Percentiles rank a stretch among this genome's conserved stretches.
phyloP scores from a whole-genome alignment of 441 rosid species.

The Croton laevigatus region DNA sequence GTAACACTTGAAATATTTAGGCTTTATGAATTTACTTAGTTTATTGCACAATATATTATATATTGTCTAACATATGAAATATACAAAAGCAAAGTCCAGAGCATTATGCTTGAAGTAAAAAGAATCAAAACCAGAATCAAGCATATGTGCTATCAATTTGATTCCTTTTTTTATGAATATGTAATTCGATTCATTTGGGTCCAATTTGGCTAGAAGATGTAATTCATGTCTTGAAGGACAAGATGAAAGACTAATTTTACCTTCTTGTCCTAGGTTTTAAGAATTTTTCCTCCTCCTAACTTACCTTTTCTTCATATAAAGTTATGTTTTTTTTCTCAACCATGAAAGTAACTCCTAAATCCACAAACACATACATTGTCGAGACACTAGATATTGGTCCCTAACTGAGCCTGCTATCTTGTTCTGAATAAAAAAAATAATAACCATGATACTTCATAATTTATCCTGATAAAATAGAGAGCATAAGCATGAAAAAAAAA shows the following conservation, averaged over 20 bases:
- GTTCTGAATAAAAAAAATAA: neutral
- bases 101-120: neutral
- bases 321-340: neutral
- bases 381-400: neutral
- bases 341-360: neutral
- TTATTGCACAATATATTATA: neutral
- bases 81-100: neutral
- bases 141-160: neutral
- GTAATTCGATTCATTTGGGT: neutral
- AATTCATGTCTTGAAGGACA: neutral
- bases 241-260: neutral
- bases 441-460: neutral
- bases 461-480: neutral
- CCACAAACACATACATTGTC: neutral
- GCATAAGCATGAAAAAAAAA: neutral
- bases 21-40: neutral
- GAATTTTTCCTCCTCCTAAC: neutral
- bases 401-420: neutral
- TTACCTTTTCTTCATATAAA: neutral
- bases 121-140: neutral
- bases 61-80: neutral
- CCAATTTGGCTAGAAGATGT: neutral
- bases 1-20: neutral
- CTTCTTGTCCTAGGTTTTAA: neutral
- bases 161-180: neutral